A percentile compares a stretch with the other conserved stretches of the same genome.
These are phyloP conservation scores for Fusarium nisikadoi DNA, from an alignment of 2,329 filamentous ascomycete species.

Conservation along the genomic window DNA sequence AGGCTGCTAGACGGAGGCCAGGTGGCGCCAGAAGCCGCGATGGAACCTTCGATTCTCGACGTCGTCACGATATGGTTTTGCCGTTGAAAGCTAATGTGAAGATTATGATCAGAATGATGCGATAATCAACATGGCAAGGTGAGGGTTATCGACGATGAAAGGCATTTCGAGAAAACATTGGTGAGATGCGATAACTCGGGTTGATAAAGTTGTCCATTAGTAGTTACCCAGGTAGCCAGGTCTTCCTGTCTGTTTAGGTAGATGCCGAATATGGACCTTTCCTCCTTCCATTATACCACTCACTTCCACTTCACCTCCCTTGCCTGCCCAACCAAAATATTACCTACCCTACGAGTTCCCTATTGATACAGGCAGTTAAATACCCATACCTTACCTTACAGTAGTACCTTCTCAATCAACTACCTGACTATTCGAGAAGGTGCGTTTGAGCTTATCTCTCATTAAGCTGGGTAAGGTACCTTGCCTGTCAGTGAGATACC, in stretches of 20 bases:
- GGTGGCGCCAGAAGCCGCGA: slow-evolving; percentile 31
- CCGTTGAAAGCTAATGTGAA: background rate
- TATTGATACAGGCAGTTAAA: background rate
- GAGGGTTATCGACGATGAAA: background rate
- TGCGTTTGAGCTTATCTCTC: background rate
- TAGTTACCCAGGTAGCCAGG: background rate
- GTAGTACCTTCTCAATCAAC: background rate
- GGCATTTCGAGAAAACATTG: background rate
- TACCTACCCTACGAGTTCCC: background rate
- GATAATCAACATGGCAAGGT: background rate
- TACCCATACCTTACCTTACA: no score
- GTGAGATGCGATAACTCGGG: background rate
- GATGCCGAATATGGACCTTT: background rate
- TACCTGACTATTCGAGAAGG: background rate
- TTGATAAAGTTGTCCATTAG: background rate
- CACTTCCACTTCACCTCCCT: background rate
- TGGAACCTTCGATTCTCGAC: slow-evolving; percentile 35
- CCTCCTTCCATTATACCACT: background rate
- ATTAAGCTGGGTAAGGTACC: background rate
- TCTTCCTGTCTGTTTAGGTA: background rate
- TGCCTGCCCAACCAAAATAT: background rate
- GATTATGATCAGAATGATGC: background rate
- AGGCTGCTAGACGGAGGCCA: slow-evolving; percentile 12
- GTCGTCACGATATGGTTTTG: slow-evolving; percentile 4
- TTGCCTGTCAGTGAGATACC: background rate